Evolutionary conservation across 805 yeast species (phyloP), one percentile per base, ranked within the genome.

Genomic region (Debaryomyces maramus): DNA sequence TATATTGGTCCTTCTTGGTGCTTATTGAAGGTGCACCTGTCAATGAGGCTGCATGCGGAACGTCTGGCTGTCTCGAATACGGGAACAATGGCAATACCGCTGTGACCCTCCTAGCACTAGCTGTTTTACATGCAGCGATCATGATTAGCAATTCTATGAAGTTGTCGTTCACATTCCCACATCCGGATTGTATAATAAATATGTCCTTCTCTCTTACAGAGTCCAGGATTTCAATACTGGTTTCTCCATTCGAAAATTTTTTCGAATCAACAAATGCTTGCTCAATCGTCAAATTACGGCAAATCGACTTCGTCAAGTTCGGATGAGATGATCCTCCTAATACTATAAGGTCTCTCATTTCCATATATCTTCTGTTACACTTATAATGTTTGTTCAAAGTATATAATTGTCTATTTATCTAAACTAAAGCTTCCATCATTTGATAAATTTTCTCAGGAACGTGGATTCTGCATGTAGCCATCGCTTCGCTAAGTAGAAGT

Each of bases 191-290:
- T 36, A 90, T 75, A 32, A 89, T 89, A 56, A 85, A 93, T 5
- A 93, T 98, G 60, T 93, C 97, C 63, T 93, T 93, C 50, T 90
- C 98, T 56, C 99, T 77, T 17, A 93, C 98, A 9, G 96, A 85
- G 54, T 89, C 95, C 39, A 76, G 75, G 40, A 93, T 79, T 41
- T 83, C 85, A 43, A 93, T 88, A 20, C 91, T 82, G 3, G 96
- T 90, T 58, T 93, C 99, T 39, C 99, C 99, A 58, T 93, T 93
- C 45, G 91, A 83, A 44, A 70, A 70, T 57, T 83, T 83, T 44
- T 78, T 78, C 42, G 82, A 70, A 33, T 71, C 70, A 13, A 85
- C 86, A 19, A 74, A 70, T 5, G 95, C 90, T 42, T 80, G 77
- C 17, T 81, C 81, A 11, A 89, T 69, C n/a, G 88, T 83, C 33